A percentile compares a stretch with the other conserved stretches of the same genome.
Evolutionary conservation across 306 rosid species (phyloP).

Genomic region (Ceratonia siliqua): DNA sequence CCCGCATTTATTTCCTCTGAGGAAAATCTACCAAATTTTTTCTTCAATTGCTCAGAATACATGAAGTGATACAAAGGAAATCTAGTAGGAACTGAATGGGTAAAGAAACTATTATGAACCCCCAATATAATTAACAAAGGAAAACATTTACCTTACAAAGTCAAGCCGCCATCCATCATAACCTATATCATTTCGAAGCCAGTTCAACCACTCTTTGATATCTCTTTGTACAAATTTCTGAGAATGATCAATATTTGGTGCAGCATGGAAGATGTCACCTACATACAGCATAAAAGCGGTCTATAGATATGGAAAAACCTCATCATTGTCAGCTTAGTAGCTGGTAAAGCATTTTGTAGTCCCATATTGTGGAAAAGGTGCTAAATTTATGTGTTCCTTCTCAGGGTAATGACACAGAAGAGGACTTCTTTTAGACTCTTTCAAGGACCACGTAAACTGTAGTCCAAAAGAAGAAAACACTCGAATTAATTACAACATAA

Average conservation of each 20-base stretch:
- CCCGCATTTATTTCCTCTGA: constrained; percentile 5
- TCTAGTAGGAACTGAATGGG: neutral
- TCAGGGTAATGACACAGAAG: neutral
- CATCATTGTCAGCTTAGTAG: neutral
- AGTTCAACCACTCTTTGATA: constrained; percentile 70
- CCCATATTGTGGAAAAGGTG: constrained; percentile 27
- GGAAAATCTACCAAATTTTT: neutral
- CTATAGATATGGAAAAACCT: constrained; percentile 8
- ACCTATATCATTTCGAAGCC: constrained; percentile 77
- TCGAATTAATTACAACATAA: constrained; percentile 19
- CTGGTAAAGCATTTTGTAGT: neutral
- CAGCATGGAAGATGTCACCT: constrained; percentile 84
- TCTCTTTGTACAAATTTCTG: constrained; percentile 69
- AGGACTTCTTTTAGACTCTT: neutral
- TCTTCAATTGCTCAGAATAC: neutral
- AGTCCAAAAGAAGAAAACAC: constrained; percentile 9
- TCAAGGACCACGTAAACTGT: constrained; percentile 23
- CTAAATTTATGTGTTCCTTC: constrained; percentile 14
- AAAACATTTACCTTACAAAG: constrained; percentile 58
- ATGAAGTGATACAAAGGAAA: constrained; percentile 7
- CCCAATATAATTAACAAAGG: constrained; percentile 11
- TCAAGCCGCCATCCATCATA: constrained; percentile 89
- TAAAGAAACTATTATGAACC: constrained; percentile 6
- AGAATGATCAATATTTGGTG: constrained; percentile 85
- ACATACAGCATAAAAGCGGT: constrained; percentile 31